Conservation (phyloP, 208 protist genomes). For the Leishmania martiniquensis region DNA sequence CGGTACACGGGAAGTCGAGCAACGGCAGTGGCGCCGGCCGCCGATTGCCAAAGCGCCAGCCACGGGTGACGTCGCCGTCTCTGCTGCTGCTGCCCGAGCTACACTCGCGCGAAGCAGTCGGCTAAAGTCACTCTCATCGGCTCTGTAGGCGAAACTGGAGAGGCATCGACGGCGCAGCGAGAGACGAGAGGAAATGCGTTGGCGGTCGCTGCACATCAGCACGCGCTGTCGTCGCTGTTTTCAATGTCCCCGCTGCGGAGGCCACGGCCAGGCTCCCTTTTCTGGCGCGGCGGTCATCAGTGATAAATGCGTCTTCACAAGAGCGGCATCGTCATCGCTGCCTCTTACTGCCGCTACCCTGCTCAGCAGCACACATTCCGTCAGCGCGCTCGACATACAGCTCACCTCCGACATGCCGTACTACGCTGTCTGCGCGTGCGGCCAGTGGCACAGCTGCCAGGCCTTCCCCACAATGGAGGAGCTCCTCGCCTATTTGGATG, state of each 20-base stretch:
- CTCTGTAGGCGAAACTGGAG: conserved; percentile 24
- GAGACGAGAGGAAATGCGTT: conserved; percentile 22
- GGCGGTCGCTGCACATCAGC: conserved; percentile 19
- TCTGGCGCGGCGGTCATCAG: too few relatives aligned
- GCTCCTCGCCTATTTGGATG: conserved; percentile 35
- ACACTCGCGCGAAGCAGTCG: conserved; percentile 4
- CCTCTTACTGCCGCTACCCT: background rate
- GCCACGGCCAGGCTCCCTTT: conserved; percentile 1
- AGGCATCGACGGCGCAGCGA: conserved; percentile 27
- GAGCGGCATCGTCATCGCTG: background rate
- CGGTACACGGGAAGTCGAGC: conserved; percentile 39
- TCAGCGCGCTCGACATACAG: conserved; percentile 25
- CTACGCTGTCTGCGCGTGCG: conserved; percentile 47
- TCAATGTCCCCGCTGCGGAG: conserved; percentile 63
- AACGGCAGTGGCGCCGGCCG: conserved; percentile 34
- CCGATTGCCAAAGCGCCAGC: background rate
- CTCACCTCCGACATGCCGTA: conserved; percentile 42
- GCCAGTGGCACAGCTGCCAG: conserved; percentile 51
- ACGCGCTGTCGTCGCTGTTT: conserved; percentile 45
- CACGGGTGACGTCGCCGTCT: background rate
- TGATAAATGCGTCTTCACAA: background rate
- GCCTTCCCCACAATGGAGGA: conserved; percentile 36
- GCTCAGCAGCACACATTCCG: conserved; percentile 8
- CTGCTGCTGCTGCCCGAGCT: conserved; percentile 4
- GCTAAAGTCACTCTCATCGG: conserved; percentile 11